Evolutionary conservation across 176 grass and related monocot species (phyloP).

Genomic region (Cenchrus americanus): DNA sequence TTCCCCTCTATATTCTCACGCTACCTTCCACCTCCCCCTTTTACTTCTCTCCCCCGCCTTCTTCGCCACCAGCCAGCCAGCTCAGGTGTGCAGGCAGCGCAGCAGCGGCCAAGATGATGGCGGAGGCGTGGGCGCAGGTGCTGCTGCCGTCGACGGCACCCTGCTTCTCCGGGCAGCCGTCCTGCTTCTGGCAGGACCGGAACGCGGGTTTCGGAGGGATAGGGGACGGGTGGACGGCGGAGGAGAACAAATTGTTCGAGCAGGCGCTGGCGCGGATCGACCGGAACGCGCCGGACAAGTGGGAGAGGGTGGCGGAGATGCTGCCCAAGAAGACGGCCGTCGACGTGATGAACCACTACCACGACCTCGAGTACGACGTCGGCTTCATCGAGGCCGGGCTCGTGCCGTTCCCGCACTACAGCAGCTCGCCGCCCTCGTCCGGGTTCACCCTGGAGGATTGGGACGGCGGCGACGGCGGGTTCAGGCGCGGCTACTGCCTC

Average conservation of each 20-base stretch:
- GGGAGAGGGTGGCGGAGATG: slow-evolving; percentile 67
- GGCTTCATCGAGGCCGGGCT: slow-evolving; percentile 83
- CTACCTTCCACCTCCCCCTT: slow-evolving; percentile 44
- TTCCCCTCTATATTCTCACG: slow-evolving; percentile 42
- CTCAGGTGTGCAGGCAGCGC: slow-evolving; percentile 2
- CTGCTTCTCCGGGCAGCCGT: slow-evolving; percentile 58
- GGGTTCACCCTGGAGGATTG: slow-evolving; percentile 62
- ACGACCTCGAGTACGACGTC: slow-evolving; percentile 80
- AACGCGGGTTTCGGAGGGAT: background rate
- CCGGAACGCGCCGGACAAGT: slow-evolving; percentile 68
- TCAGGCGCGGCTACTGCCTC: slow-evolving; percentile 66
- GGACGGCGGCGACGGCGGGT: slow-evolving; percentile 41
- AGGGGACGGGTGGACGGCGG: slow-evolving; percentile 55
- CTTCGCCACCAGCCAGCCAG: slow-evolving; percentile 14
- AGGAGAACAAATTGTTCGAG: slow-evolving; percentile 98
- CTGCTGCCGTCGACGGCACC: slow-evolving; percentile 54
- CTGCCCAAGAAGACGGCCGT: slow-evolving; percentile 68
- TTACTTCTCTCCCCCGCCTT: slow-evolving; percentile 25
- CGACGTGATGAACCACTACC: slow-evolving; percentile 82
- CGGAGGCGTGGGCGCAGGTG: slow-evolving; percentile 64
- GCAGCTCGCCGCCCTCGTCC: slow-evolving; percentile 35
- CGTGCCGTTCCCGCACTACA: slow-evolving; percentile 79
- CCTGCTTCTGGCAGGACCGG: slow-evolving; percentile 38
- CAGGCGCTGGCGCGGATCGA: slow-evolving; percentile 76
- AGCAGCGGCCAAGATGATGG: slow-evolving; percentile 63